Evolutionary conservation across 2,329 filamentous ascomycete species (phyloP).

Genomic region (Colletotrichum lupini): DNA sequence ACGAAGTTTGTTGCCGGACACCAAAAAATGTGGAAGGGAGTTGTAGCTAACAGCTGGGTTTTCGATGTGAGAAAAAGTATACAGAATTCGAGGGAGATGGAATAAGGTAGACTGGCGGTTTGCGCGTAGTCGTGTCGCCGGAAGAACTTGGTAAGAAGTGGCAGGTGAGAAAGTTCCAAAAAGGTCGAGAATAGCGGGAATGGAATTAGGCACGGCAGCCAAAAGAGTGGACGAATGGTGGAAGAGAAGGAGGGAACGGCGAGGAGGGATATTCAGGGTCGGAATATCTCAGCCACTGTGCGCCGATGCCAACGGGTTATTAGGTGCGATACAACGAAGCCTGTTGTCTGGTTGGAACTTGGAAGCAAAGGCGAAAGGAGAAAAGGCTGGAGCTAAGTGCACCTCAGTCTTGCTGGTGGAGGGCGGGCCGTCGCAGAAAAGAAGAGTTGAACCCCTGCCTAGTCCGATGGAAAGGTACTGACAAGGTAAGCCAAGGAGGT

Average conservation of each 20-base stretch:
- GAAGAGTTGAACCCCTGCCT: not conserved
- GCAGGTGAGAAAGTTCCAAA: not conserved
- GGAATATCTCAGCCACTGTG: not conserved
- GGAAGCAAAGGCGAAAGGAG: not conserved
- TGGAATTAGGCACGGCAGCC: not conserved
- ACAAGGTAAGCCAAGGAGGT: too few species aligned
- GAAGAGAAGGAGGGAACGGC: not conserved
- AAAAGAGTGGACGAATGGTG: slow-evolving; percentile 2
- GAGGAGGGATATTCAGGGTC: slow-evolving; percentile 3
- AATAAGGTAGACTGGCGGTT: not conserved
- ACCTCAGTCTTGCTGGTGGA: not conserved
- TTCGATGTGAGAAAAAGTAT: not conserved
- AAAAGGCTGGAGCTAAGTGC: not conserved
- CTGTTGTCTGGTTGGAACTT: not conserved
- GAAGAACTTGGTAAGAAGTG: not conserved
- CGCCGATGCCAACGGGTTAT: not conserved
- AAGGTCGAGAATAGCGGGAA: not conserved
- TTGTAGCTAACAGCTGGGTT: not conserved
- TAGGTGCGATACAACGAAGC: not conserved
- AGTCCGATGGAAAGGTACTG: too few species aligned
- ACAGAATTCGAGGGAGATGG: not conserved
- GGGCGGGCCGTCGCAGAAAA: not conserved
- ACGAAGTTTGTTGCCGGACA: not conserved
- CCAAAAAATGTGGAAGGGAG: too few species aligned
- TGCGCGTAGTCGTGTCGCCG: not conserved